Percentiles rank a stretch among this genome's conserved stretches.
Conservation (phyloP, 305 asterid genomes). For the Fraxinus greggii region DNA sequence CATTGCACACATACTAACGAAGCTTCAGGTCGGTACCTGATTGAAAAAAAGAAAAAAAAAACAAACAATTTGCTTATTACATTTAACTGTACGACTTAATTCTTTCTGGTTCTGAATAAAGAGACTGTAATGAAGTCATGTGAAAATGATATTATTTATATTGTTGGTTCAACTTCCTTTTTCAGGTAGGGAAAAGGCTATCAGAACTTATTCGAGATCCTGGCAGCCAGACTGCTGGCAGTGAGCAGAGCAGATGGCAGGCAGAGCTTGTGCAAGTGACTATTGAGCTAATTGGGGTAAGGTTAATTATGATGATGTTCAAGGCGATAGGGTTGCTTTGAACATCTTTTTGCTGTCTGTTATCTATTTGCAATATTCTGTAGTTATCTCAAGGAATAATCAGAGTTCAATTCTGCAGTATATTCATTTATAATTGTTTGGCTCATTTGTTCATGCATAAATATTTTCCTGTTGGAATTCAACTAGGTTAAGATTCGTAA, state of each 20-base stretch:
- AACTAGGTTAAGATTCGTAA: background rate
- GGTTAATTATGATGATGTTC: conserved; percentile 22
- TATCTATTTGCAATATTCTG: conserved; percentile 5
- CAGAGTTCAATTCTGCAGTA: background rate
- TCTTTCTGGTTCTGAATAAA: conserved; percentile 1
- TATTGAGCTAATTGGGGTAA: conserved; percentile 91
- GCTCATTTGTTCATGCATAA: background rate
- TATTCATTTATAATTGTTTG: background rate
- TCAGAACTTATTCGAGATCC: conserved; percentile 97
- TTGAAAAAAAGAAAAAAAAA: background rate
- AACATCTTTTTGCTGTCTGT: background rate
- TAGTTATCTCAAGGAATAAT: background rate
- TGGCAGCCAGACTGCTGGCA: conserved; percentile 78
- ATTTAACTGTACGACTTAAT: background rate
- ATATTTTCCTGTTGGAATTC: background rate
- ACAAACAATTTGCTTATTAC: background rate
- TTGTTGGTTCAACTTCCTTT: conserved; percentile 21
- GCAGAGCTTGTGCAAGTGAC: conserved; percentile 90
- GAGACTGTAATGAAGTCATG: background rate
- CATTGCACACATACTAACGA: conserved; percentile 91
- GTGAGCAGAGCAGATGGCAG: conserved; percentile 96
- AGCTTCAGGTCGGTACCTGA: conserved; percentile 72
- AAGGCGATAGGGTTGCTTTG: conserved; percentile 3
- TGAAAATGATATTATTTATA: conserved; percentile 8
- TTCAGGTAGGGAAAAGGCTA: conserved; percentile 84